phyloP scores from a whole-genome alignment of 208 protist genomes.

The Leptomonas pyrrhocoris region DNA sequence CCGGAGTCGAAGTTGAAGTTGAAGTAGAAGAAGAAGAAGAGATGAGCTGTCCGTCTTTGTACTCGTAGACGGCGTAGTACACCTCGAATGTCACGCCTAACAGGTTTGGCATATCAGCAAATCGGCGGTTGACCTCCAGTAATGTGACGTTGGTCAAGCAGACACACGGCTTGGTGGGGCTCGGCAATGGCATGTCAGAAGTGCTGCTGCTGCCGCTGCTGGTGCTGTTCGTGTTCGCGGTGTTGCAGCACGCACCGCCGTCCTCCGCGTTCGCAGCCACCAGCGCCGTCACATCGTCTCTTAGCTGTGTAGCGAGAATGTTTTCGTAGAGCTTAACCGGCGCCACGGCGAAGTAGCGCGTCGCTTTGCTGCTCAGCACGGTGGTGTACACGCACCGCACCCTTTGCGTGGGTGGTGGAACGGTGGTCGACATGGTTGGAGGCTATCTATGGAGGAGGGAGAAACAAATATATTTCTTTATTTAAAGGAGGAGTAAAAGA shows the following conservation, averaged over 20 bases:
- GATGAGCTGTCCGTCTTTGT: background rate
- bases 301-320: background rate
- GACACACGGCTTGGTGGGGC: background rate
- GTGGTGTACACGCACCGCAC: conserved; percentile 30
- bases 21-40: background rate
- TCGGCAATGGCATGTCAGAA: no score
- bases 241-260: background rate
- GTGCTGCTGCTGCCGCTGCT: no score
- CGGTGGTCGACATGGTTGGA: background rate
- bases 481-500: no score
- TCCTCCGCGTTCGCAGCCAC: background rate
- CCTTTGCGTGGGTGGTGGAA: background rate
- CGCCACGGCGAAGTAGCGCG: conserved; percentile 31
- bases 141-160: background rate
- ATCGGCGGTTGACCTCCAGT: conserved; percentile 2
- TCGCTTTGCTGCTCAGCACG: conserved; percentile 13
- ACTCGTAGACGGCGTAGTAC: conserved; percentile 12
- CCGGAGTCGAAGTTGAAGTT: background rate
- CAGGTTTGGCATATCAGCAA: background rate
- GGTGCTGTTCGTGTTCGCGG: background rate
- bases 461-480: no score
- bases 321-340: conserved; percentile 8
- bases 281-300: conserved; percentile 13
- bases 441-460: background rate
- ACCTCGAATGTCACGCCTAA: conserved; percentile 16